A percentile compares a stretch with the other conserved stretches of the same genome.
phyloP scores from a whole-genome alignment of 202 grass and related monocot genomes.

The Digitaria exilis region DNA sequence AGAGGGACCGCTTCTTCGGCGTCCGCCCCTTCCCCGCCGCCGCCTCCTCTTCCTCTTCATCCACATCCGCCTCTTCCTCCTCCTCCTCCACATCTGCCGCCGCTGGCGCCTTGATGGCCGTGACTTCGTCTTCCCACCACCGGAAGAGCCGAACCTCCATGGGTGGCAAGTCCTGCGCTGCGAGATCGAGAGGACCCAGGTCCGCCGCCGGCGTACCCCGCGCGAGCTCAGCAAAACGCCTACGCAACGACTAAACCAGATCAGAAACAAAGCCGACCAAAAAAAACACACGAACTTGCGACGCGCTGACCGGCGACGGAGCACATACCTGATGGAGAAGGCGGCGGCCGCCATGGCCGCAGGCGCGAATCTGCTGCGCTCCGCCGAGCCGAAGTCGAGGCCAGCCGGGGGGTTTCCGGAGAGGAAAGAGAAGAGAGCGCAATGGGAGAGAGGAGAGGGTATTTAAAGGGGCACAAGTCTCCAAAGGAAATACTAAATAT shows the following conservation, averaged over 20 bases:
- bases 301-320: too few species aligned
- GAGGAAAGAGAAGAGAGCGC: background rate
- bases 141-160: conserved; percentile 35
- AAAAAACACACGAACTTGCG: too few species aligned
- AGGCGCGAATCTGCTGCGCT: conserved; percentile 15
- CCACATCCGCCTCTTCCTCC: background rate
- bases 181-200: background rate
- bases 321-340: conserved; percentile 54
- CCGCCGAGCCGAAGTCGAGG: background rate
- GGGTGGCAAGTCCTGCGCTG: conserved; percentile 10
- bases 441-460: background rate
- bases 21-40: conserved; percentile 14
- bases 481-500: conserved; percentile 19
- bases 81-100: background rate
- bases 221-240: conserved; percentile 27
- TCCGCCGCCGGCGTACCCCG: background rate
- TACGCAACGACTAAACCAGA: background rate
- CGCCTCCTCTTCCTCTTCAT: conserved; percentile 9
- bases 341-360: conserved; percentile 35
- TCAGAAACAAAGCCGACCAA: background rate
- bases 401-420: background rate
- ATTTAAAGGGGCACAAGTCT: conserved; percentile 38
- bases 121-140: conserved; percentile 54
- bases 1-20: conserved; percentile 53
- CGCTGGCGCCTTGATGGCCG: background rate